A percentile compares a stretch with the other conserved stretches of the same genome.
Evolutionary conservation across 495 filamentous ascomycete genomes (phyloP).

Genomic region (Xylaria acuta): DNA sequence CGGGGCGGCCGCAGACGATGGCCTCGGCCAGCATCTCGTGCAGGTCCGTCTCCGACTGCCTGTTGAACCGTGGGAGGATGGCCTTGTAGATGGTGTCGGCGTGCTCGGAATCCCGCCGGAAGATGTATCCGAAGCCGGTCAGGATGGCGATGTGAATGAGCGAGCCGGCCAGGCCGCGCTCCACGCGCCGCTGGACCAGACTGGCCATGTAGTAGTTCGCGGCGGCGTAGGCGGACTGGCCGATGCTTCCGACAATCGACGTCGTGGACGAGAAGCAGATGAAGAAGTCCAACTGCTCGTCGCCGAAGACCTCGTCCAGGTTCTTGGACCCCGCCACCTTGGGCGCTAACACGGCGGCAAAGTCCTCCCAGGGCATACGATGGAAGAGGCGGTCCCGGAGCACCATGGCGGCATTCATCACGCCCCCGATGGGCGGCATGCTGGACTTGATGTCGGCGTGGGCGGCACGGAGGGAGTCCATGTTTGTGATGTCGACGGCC

Average conservation of each 20-base stretch:
- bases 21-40: constrained; percentile 9
- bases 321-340: constrained; percentile 43
- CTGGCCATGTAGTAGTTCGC: constrained; percentile 55
- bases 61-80: neutral
- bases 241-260: constrained; percentile 50
- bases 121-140: constrained; percentile 54
- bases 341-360: constrained; percentile 37
- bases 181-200: constrained; percentile 38
- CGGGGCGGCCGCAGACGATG: neutral
- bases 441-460: constrained; percentile 22
- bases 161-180: constrained; percentile 42
- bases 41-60: constrained; percentile 7
- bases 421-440: constrained; percentile 48
- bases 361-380: constrained; percentile 37
- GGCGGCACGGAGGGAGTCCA: constrained; percentile 1
- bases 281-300: constrained; percentile 58
- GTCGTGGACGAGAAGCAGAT: constrained; percentile 57
- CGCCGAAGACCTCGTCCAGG: constrained; percentile 44
- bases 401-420: constrained; percentile 52
- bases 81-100: neutral
- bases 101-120: constrained; percentile 19
- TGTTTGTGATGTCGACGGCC: constrained; percentile 19
- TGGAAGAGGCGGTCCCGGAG: constrained; percentile 41
- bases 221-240: constrained; percentile 57
- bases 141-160: constrained; percentile 53